Conservation (phyloP, 2,329 filamentous ascomycete species). For the Bisporella sp. region DNA sequence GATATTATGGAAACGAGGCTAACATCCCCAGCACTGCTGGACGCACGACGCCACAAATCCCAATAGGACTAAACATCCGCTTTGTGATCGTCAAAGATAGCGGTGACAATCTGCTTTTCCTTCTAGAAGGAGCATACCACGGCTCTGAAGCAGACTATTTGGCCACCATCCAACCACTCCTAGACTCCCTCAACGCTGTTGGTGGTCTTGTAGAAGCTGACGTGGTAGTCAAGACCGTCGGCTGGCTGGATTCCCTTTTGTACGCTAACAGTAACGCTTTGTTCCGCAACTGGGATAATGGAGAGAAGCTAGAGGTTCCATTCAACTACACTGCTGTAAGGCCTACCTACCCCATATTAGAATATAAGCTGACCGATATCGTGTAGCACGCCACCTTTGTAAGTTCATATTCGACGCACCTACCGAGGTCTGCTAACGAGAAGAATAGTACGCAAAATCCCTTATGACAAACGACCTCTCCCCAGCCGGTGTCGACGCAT, state of each 20-base stretch:
- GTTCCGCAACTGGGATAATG: conserved; percentile 2
- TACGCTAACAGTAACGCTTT: conserved; percentile 8
- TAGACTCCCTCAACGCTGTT: not conserved
- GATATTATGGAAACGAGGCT: too few species aligned
- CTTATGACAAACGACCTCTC: conserved; percentile 6
- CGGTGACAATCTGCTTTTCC: not conserved
- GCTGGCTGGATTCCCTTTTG: conserved; percentile 6
- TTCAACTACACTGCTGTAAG: not conserved
- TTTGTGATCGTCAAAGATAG: not conserved
- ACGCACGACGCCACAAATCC: not conserved
- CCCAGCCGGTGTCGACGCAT: conserved; percentile 2
- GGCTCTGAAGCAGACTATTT: not conserved
- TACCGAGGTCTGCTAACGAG: not conserved
- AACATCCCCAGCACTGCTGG: too few species aligned
- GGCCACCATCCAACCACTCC: not conserved
- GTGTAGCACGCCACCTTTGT: not conserved
- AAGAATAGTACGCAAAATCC: not conserved
- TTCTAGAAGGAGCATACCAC: not conserved
- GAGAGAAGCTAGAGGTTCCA: not conserved
- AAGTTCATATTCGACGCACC: not conserved
- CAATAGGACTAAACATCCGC: not conserved
- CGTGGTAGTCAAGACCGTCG: not conserved
- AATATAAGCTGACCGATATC: too few species aligned
- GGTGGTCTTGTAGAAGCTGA: not conserved
- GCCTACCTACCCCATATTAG: too few species aligned